Conservation (phyloP, 2,329 filamentous ascomycete species). For the Immersiporthe knoxdaviesiana region DNA sequence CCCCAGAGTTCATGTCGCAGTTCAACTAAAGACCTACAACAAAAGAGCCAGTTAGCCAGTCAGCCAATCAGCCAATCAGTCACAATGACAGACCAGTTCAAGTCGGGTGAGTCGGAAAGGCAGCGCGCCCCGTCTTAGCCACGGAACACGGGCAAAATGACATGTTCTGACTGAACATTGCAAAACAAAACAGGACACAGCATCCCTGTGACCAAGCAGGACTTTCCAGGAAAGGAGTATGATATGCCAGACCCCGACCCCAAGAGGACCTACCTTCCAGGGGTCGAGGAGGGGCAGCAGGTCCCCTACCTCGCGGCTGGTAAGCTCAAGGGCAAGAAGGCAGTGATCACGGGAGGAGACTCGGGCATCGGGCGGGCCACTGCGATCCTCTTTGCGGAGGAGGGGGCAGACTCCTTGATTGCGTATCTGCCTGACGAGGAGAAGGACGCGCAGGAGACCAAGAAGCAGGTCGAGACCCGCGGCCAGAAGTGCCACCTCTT, state of each 20-base stretch:
- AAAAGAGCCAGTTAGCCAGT: not conserved
- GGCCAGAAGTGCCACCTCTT: conserved; percentile 68
- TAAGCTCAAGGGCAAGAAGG: conserved; percentile 75
- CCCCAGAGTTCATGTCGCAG: not conserved
- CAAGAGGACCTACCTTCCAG: conserved; percentile 26
- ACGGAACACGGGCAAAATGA: not conserved
- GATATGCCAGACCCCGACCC: conserved; percentile 61
- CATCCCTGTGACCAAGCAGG: conserved; percentile 46
- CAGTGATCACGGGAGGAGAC: conserved; percentile 81
- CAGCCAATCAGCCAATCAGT: conserved; percentile 10
- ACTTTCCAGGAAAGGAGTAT: conserved; percentile 48
- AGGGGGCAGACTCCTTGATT: conserved; percentile 75
- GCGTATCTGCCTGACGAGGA: conserved; percentile 77
- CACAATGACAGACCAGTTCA: conserved; percentile 41
- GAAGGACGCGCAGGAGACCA: conserved; percentile 75
- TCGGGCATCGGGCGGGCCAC: conserved; percentile 77
- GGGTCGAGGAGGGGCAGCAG: conserved; percentile 61
- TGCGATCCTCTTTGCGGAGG: conserved; percentile 78
- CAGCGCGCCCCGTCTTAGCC: not conserved
- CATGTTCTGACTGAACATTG: not conserved
- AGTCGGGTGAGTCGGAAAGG: conserved; percentile 36
- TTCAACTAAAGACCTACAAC: not conserved
- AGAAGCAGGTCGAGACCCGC: conserved; percentile 67
- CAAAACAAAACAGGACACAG: conserved; percentile 39
- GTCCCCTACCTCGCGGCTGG: conserved; percentile 74